A percentile compares a stretch with the other conserved stretches of the same genome.
phyloP scores from a whole-genome alignment of 2,329 filamentous ascomycete species.

The Ascocoryne sarcoides region DNA sequence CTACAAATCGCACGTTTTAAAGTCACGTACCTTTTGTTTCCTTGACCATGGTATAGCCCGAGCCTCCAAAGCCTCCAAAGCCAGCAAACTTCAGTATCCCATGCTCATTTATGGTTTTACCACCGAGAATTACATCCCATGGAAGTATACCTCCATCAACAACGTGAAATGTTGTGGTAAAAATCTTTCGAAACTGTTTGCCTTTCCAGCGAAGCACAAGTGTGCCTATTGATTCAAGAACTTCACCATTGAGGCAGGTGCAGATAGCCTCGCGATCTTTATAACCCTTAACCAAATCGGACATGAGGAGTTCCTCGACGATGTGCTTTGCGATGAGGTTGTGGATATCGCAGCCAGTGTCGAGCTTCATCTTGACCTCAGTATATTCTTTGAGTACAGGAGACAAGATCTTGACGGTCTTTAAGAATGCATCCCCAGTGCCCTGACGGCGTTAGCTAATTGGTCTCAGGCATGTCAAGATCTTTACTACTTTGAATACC shows the following conservation, averaged over 20 bases:
- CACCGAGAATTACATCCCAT: no score
- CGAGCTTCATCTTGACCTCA: slow-evolving; percentile 12
- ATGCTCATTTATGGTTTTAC: no score
- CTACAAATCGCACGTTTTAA: no score
- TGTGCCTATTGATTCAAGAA: slow-evolving; percentile 8
- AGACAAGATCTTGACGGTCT: slow-evolving; percentile 10
- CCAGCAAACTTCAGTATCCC: no score
- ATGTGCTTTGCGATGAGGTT: slow-evolving; percentile 10
- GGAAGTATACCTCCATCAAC: no score
- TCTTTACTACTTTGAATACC: slow-evolving; percentile 1
- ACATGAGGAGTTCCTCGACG: slow-evolving; percentile 3
- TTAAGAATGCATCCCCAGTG: slow-evolving; percentile 5
- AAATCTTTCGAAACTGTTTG: slow-evolving; percentile 12
- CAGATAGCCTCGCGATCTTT: slow-evolving; percentile 6
- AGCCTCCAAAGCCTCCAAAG: no score
- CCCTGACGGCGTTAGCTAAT: slow-evolving; percentile 4
- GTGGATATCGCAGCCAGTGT: slow-evolving; percentile 11
- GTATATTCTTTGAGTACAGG: slow-evolving; percentile 1
- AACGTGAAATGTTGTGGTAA: no score
- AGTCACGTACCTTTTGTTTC: slow-evolving; percentile 7
- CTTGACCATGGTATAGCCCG: no score
- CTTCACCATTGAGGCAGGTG: slow-evolving; percentile 10
- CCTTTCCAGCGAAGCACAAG: slow-evolving; percentile 11
- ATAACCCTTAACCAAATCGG: neutral
- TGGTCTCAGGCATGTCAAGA: neutral